Base-by-base conservation (phyloP, 768 basidiomycete species). In the Crepidotus variabilis region DNA sequence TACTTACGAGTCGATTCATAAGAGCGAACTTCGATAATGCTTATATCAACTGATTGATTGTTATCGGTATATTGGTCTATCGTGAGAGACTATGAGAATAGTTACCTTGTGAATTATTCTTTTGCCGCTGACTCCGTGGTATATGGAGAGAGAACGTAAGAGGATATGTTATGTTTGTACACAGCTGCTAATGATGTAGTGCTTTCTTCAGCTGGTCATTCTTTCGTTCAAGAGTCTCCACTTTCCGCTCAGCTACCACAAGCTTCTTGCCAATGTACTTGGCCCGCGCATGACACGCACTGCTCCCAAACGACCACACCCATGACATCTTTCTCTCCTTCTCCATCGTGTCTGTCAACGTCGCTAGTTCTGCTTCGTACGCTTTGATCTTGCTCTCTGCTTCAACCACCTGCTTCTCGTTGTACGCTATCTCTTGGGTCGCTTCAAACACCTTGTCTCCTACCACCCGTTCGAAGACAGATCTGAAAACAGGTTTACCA, bases 401-500 rank as follows among this genome's bases (percentile, higher is more conserved):
- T 45, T 72, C 71, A 14, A 78, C 65, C 24, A 89, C 82, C 0
- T 80, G 71, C 59, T 82, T 86, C 62, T 90, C 81, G 67, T 96
- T 94, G 68, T 84, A 83, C 4, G 83, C 80, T 52, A 95, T 86
- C 55, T 94, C 91, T 69, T 92, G 92, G 1, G 79, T 83, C 2
- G 93, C 91, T 61, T 77, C 78, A 76, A 96, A 96, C 55, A 64
- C 47, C 78, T 46, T 62, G 90, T 93, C 94, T 47, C 86, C 75
- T 0, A 89, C 88, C 1, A 98, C 78, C 43, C 84, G 79, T 61
- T 91, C 80, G 67, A 97, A 99, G 4, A 92, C 92, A 64, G 84
- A 88, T 71, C 82, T 81, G 66, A 90, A 89, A 0, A 98, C 85
- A 0, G 97, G 97, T 70, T 89, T 94, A 24, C 97, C 97, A 1